phyloP scores from a whole-genome alignment of 768 basidiomycete species.

The Suillus brevipes region DNA sequence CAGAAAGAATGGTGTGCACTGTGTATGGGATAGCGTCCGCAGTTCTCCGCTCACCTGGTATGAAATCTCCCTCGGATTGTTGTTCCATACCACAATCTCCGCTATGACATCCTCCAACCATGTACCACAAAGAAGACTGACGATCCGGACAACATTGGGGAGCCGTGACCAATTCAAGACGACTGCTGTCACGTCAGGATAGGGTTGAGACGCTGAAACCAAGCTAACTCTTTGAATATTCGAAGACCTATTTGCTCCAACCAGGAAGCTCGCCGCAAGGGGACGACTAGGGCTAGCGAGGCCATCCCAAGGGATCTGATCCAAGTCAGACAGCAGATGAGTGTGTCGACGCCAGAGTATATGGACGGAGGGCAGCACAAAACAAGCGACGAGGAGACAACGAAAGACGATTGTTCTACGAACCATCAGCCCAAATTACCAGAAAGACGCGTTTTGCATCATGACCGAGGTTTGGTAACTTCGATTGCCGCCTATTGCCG shows the following conservation, averaged over 20 bases:
- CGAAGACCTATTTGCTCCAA: not conserved
- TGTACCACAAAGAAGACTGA: slow-evolving; percentile 48
- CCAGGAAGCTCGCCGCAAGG: slow-evolving; percentile 22
- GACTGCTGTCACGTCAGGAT: slow-evolving; percentile 53
- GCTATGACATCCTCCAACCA: slow-evolving; percentile 47
- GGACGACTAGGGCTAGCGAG: slow-evolving; percentile 17
- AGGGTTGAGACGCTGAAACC: not conserved
- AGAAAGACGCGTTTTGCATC: not conserved
- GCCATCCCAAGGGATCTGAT: slow-evolving; percentile 11
- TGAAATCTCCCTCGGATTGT: slow-evolving; percentile 45
- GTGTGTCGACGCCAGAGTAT: not conserved
- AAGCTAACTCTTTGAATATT: not conserved
- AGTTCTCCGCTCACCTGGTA: slow-evolving; percentile 39
- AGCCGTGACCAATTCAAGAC: slow-evolving; percentile 71
- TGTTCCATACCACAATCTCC: slow-evolving; percentile 63
- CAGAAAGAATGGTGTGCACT: not conserved
- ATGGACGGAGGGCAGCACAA: not conserved
- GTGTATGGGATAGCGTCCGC: not conserved
- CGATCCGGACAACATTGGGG: slow-evolving; percentile 58
- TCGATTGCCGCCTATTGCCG: not conserved
- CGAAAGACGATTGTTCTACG: not conserved
- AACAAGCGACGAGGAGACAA: not conserved
- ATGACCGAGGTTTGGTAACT: not conserved
- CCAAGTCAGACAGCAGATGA: not conserved
- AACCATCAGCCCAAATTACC: not conserved